A percentile compares a stretch with the other conserved stretches of the same genome.
These are phyloP conservation scores for Pseudogymnoascus sp. DNA, from an alignment of 2,329 filamentous ascomycete species.

Conservation along the genomic window DNA sequence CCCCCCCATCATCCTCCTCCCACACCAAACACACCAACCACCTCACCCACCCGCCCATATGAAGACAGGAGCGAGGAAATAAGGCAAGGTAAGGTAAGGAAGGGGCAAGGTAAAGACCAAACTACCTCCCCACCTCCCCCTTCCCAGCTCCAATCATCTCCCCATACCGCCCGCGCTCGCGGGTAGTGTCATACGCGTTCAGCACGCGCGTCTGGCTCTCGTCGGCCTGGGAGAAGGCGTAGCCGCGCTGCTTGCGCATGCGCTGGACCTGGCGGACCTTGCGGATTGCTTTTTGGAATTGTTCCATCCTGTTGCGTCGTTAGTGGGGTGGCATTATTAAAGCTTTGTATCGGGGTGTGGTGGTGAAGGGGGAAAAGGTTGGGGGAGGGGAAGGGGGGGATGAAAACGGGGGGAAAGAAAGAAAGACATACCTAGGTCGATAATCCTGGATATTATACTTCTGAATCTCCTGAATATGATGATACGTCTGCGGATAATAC, in stretches of 20 bases:
- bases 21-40: too few species aligned
- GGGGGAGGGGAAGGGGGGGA: neutral
- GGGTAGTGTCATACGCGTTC: slow-evolving; percentile 96
- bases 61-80: too few species aligned
- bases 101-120: neutral
- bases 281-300: slow-evolving; percentile 98
- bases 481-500: slow-evolving; percentile 93
- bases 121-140: neutral
- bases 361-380: neutral
- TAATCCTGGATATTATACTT: slow-evolving; percentile 99
- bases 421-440: slow-evolving; percentile 66
- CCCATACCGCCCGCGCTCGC: slow-evolving; percentile 82
- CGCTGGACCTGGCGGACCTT: slow-evolving; percentile 97
- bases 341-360: too few species aligned
- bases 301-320: slow-evolving; percentile 71
- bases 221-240: slow-evolving; percentile 96
- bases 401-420: slow-evolving; percentile 20
- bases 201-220: slow-evolving; percentile 91
- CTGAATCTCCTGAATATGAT: slow-evolving; percentile 98
- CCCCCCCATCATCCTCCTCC: neutral
- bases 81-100: neutral
- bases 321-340: neutral
- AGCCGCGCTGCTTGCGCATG: slow-evolving; percentile 98
- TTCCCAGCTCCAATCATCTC: slow-evolving; percentile 57
- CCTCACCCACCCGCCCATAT: too few species aligned